Conservation (phyloP, 2,329 filamentous ascomycete species). For the Alternaria longipes region DNA sequence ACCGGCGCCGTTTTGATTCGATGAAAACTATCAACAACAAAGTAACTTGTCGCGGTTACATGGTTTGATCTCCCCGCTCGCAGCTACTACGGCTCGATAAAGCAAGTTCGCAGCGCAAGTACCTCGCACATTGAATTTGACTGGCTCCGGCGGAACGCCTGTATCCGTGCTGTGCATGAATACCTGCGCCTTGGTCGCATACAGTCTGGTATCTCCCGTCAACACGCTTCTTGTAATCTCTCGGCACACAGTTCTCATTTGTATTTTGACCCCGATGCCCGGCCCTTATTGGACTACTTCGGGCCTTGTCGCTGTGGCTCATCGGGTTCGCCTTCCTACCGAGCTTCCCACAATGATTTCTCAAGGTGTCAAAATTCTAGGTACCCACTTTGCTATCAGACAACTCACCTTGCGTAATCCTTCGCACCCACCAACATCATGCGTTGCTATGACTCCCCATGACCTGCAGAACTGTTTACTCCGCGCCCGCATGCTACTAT, state of each 20-base stretch:
- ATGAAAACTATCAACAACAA: slow-evolving; percentile 42
- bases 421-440: slow-evolving; percentile 28
- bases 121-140: slow-evolving; percentile 29
- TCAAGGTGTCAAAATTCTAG: slow-evolving; percentile 33
- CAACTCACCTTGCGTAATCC: slow-evolving; percentile 51
- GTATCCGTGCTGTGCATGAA: slow-evolving; percentile 48
- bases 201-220: slow-evolving; percentile 40
- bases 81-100: slow-evolving; percentile 35
- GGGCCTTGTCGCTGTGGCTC: slow-evolving; percentile 32
- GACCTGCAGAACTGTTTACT: slow-evolving; percentile 36
- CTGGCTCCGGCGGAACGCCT: slow-evolving; percentile 44
- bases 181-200: slow-evolving; percentile 31
- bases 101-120: slow-evolving; percentile 40
- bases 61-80: slow-evolving; percentile 44
- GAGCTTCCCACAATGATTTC: slow-evolving; percentile 42
- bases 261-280: slow-evolving; percentile 40
- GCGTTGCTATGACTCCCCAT: slow-evolving; percentile 42
- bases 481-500: slow-evolving; percentile 30
- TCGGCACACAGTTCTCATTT: slow-evolving; percentile 48
- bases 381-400: slow-evolving; percentile 43
- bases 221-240: slow-evolving; percentile 43
- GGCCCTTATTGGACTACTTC: slow-evolving; percentile 41
- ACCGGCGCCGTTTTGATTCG: slow-evolving; percentile 42
- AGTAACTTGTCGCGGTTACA: slow-evolving; percentile 39
- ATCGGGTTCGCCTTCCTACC: slow-evolving; percentile 36